These are phyloP conservation scores for Colletotrichum sp. DNA, from an alignment of 2,329 filamentous ascomycete species.

Conservation along the genomic window DNA sequence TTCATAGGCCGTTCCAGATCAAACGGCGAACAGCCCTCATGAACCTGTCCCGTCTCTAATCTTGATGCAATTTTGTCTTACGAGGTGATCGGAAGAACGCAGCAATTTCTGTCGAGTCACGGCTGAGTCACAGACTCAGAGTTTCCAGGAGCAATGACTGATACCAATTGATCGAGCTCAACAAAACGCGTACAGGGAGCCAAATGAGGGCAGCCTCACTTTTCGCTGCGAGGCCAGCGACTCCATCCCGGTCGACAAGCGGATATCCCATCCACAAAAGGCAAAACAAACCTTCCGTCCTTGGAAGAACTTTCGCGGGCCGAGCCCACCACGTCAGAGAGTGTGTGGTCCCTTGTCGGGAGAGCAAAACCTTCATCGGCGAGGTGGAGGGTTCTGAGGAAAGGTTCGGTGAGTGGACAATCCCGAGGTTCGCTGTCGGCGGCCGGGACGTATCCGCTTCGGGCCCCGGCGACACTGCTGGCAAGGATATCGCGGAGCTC, in stretches of 20 bases:
- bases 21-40: background rate
- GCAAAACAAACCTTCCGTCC: background rate
- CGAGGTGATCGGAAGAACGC: background rate
- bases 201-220: background rate
- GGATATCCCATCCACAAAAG: background rate
- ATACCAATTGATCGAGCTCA: background rate
- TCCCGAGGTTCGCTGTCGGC: slow-evolving; percentile 2
- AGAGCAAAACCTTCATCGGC: background rate
- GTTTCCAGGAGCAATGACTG: background rate
- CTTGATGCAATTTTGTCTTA: background rate
- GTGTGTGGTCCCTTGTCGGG: background rate
- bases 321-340: background rate
- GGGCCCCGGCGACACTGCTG: background rate
- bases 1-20: background rate
- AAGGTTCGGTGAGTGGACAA: background rate
- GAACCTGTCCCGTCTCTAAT: background rate
- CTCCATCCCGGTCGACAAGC: background rate
- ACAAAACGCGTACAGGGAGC: background rate
- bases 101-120: background rate
- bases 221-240: background rate
- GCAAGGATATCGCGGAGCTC: background rate
- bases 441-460: background rate
- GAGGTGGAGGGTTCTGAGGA: background rate
- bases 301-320: slow-evolving; percentile 2
- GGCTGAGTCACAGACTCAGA: background rate